A percentile compares a stretch with the other conserved stretches of the same genome.
phyloP scores from a whole-genome alignment of 176 grass and related monocot genomes.

The Aegilops umbellulata region DNA sequence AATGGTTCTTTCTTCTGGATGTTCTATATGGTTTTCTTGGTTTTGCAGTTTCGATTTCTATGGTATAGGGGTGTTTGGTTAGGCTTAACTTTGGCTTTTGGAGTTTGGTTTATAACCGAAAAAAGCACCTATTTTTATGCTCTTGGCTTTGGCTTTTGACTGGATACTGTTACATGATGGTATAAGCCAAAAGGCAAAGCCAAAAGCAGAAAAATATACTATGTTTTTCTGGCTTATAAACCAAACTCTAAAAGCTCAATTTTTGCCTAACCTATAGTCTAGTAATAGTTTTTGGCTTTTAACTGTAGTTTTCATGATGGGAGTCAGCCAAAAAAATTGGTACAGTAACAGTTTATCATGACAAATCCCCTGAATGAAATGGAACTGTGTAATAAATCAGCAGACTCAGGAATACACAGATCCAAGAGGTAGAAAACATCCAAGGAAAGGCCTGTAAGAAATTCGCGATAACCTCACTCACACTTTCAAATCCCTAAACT shows the following conservation, averaged over 20 bases:
- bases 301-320: not conserved
- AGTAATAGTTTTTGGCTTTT: no score
- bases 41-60: not conserved
- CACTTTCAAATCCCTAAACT: slow-evolving; percentile 29
- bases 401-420: not conserved
- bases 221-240: not conserved
- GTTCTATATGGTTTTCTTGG: not conserved
- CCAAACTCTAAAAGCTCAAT: not conserved
- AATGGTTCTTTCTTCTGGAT: slow-evolving; percentile 17
- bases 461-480: not conserved
- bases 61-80: not conserved
- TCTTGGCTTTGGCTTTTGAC: not conserved
- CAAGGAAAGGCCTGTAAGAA: not conserved
- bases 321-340: not conserved
- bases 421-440: not conserved
- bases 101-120: not conserved
- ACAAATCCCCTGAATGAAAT: not conserved
- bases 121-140: not conserved
- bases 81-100: not conserved
- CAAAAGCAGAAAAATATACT: no score
- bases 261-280: not conserved
- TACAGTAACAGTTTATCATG: not conserved
- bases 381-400: not conserved
- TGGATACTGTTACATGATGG: not conserved
- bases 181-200: not conserved